Evolutionary conservation across 1,284 basidiomycete species (phyloP).

Genomic region (Cerioporus squamosus): DNA sequence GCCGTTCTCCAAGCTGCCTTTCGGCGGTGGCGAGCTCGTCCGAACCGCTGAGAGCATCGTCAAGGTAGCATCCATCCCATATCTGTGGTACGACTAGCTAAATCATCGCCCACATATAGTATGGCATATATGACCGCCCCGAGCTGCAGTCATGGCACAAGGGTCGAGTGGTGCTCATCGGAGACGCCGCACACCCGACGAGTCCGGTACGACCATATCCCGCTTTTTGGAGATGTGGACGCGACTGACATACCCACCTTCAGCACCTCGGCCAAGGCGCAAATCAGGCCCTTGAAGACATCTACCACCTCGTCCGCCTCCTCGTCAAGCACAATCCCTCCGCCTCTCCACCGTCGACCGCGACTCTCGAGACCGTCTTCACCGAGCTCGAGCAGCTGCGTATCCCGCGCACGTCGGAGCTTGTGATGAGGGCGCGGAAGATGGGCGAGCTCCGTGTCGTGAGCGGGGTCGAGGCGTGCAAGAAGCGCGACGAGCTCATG

Average conservation of each 20-base stretch:
- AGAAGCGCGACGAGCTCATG: slow-evolving; percentile 33
- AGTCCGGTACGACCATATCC: slow-evolving; percentile 30
- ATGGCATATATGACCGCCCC: slow-evolving; percentile 51
- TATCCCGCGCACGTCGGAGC: slow-evolving; percentile 36
- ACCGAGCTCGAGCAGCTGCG: slow-evolving; percentile 34
- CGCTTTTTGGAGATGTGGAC: too few relatives aligned
- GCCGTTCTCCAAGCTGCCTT: slow-evolving; percentile 37
- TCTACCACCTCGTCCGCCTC: slow-evolving; percentile 43
- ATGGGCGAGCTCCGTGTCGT: slow-evolving; percentile 43
- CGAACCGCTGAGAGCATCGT: slow-evolving; percentile 39
- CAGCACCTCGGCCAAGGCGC: slow-evolving; percentile 55
- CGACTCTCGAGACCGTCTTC: slow-evolving; percentile 37
- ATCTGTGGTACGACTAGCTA: not conserved
- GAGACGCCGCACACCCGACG: slow-evolving; percentile 41
- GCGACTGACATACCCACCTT: not conserved
- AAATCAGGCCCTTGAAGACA: slow-evolving; percentile 52
- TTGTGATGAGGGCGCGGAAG: slow-evolving; percentile 43
- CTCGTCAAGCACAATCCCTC: slow-evolving; percentile 40
- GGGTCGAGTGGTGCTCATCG: slow-evolving; percentile 37
- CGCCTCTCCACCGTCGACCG: slow-evolving; percentile 33
- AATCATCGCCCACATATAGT: slow-evolving; percentile 32
- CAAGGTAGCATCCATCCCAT: slow-evolving; percentile 36
- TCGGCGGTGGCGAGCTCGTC: slow-evolving; percentile 42
- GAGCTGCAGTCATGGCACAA: slow-evolving; percentile 48
- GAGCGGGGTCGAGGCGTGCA: slow-evolving; percentile 38